These are phyloP conservation scores for Podaxis sp. DNA, from an alignment of 768 basidiomycete genomes.

Conservation along the genomic window DNA sequence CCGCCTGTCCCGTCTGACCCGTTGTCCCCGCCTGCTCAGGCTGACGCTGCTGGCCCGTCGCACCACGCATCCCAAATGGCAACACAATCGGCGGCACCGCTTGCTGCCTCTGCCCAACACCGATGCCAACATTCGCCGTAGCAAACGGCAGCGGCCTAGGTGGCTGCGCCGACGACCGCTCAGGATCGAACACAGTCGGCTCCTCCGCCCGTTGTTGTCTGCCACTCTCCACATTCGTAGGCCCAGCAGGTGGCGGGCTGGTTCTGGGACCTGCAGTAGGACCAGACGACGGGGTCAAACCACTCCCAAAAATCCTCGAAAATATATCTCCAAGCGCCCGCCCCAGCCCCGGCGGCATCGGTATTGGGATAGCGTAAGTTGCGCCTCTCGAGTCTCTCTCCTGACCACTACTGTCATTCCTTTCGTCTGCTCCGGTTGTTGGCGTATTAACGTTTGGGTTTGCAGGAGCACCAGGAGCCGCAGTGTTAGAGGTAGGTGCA, in stretches of 20 bases:
- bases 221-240: neutral
- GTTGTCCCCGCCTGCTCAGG: neutral
- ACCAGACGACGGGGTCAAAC: neutral
- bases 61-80: neutral
- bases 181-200: conserved; percentile 3
- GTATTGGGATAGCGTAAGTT: neutral
- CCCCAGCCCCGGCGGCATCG: neutral
- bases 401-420: neutral
- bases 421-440: neutral
- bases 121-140: neutral
- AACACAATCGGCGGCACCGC: neutral
- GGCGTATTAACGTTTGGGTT: neutral
- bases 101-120: neutral
- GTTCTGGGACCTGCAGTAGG: neutral
- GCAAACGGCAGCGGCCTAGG: neutral
- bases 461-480: neutral
- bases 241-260: neutral
- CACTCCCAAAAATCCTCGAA: neutral
- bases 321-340: neutral
- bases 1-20: neutral
- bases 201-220: neutral
- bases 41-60: no score
- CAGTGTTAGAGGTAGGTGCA: neutral
- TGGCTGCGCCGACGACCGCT: neutral
- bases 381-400: neutral